Base-by-base conservation (phyloP, 768 basidiomycete species). In the Termitomyces sp. region DNA sequence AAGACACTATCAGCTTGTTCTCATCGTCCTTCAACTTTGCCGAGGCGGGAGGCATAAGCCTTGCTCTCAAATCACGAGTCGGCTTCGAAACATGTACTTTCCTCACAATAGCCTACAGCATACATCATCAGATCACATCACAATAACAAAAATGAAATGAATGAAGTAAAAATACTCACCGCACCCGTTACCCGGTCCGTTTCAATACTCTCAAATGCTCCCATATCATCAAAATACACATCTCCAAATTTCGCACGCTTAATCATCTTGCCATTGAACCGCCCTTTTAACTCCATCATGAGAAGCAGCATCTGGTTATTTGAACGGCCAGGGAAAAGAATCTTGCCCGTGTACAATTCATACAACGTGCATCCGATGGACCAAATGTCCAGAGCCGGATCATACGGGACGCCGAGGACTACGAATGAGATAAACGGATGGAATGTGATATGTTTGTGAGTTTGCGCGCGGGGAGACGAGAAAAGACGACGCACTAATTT, bases 231-330 rank as follows among this genome's bases (percentile, higher is more conserved):
- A 63, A 98, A 99, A 67, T 94, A 96, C 64, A 89, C 73, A 50
- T 92, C 88, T 1, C 91, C 92, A 72, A 98, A 98, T 68, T 89
- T 88, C 0, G 91, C 91, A 68, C 89, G 93, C 75, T 96, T 97
- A 71, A 98, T 89, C 85, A 93, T 86, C 73, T 93, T 94, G 61
- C 84, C 79, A 67, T 93, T 95, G 75, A 98, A 91, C 49, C 94
- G 82, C 36, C 97, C 95, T 71, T 92, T 95, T 57, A 97, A 79
- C 70, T 98, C 96, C 94, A 98, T 98, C 90, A 98, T 97, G 56
- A 92, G 84, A 55, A 94, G 78, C 20, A 98, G 77, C 96, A 98
- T 98, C 67, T 98, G 95, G 67, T 97, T 97, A 72, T 99, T 98
- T 18, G 92, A 92, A 39, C 93, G 85, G 13, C 96, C 96, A 0